Base-by-base conservation (phyloP, 257 asterid species). In the Ilex aquifolium region DNA sequence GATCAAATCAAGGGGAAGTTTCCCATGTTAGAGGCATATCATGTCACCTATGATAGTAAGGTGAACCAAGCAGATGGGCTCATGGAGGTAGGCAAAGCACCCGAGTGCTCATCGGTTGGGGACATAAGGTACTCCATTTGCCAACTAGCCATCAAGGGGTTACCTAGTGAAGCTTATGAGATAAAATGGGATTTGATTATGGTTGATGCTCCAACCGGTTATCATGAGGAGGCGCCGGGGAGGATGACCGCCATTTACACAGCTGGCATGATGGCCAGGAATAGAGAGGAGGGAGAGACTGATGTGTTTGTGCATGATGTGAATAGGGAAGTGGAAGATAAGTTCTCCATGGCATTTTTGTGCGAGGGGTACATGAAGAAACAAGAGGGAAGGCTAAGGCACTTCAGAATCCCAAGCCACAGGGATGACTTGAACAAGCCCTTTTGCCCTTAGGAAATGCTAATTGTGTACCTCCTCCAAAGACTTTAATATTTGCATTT, bases 171-270 rank as follows among this genome's bases (percentile, higher is more conserved):
- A 59, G 86, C 86, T 11, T 86, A 91, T 39, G 80, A 81, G 21
- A 70, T 59, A 2, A 67, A 75, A 57, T 91, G 96, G 96, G 98
- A 91, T 60, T 31, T 91, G 77, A 91, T 91, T 71, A 91, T 86
- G 96, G 96, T 88, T 62, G 96, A 91, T 30, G 98, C 95, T 5
- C 97, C 97, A 0, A 87, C 96, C 0, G 95, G 97, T 1, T 90
- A 86, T 69, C 67, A 88, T 16, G 90, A 84, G 29, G 94, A 88
- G 36, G 96, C 96, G 7, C 98, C 96, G 8, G 98, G 97, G 62
- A 62, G 97, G 71, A 90, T 90, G 97, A 55, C 80, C 15, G 97
- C 93, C 11, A 90, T 90, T 49, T 91, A 88, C 62, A 91, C 96
- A 6, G 98, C 91, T 0, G 95, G 97, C n/a, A 88, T 91, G 98